Evolutionary conservation across 345 rosid species (phyloP).

Genomic region (Citrus reticulata): DNA sequence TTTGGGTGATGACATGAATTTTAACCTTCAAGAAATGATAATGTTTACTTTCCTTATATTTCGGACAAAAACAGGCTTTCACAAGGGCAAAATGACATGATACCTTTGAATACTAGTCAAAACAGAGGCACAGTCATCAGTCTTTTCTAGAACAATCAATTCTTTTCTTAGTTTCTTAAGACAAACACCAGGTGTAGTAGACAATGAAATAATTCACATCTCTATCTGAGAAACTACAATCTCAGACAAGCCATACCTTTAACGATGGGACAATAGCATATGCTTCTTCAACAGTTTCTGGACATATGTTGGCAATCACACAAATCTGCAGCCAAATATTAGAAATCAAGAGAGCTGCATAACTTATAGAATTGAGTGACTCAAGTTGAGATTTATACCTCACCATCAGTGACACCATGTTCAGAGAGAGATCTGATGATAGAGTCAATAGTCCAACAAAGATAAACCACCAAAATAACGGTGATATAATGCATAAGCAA

Average conservation of each 20-base stretch:
- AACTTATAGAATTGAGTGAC: constrained; percentile 7
- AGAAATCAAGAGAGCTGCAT: constrained; percentile 17
- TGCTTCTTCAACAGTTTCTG: constrained; percentile 74
- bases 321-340: constrained; percentile 54
- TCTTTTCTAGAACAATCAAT: neutral
- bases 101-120: neutral
- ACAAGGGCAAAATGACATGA: too few relatives aligned
- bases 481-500: constrained; percentile 6
- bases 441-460: constrained; percentile 39
- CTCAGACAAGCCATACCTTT: constrained; percentile 46
- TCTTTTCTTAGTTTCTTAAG: neutral
- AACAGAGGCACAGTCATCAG: neutral
- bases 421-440: constrained; percentile 45
- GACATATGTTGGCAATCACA: constrained; percentile 64
- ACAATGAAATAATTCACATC: neutral
- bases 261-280: constrained; percentile 74
- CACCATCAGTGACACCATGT: constrained; percentile 65
- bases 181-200: neutral
- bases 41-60: neutral
- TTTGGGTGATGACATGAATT: neutral
- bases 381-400: constrained; percentile 48
- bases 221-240: neutral
- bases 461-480: constrained; percentile 9
- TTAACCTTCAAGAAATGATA: neutral
- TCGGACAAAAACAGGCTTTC: neutral